Base-by-base conservation (phyloP, 1,284 basidiomycete genomes). In the Leccinum griseonigrum region DNA sequence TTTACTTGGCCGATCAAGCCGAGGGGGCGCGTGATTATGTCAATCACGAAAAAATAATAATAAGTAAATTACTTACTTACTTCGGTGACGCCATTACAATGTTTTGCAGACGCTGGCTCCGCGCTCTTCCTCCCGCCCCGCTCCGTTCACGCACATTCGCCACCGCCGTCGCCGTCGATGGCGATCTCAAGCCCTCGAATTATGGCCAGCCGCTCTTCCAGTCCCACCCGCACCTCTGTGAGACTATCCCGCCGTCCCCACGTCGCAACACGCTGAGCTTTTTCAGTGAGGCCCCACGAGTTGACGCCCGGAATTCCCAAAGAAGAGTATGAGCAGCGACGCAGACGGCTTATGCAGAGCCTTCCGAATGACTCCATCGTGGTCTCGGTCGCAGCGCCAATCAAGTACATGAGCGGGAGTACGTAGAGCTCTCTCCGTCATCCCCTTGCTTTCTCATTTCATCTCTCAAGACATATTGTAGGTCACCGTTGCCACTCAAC, bases 321-420 rank as follows among this genome's bases (percentile, higher is more conserved):
- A 8, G 76, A 81, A 28, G 97, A 99, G 67, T 98, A 97, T 78
- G 92, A 95, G 64, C 74, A 75, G n/a, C 79, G 97, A 55, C 78
- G 97, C 63, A 78, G 76, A 63, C 81, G 75, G 18, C 80, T 99
- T 29, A 92, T 99, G 86, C 83, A 91, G 16, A 75, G 78, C 22
- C 77, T 99, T 11, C 94, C 94, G 0, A 85, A 89, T 5, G 85
- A 86, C 40, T 90, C 88, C 62, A 72, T 93, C 28, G 95, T 95
- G 14, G 84, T 98, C 5, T 88, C 87, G 50, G 84, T 93, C 54
- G 88, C 92, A 3, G 92, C 89, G 0, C 86, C 90, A 9, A 80
- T 96, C 54, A 92, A 95, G 76, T 91, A 92, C 72, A 94, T 97
- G 87, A 91, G 90, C 62, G 88, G 85, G 71, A 90, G 92, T 92